Base-by-base conservation (phyloP, 164 flowering plant species). In the Stephania japonica region DNA sequence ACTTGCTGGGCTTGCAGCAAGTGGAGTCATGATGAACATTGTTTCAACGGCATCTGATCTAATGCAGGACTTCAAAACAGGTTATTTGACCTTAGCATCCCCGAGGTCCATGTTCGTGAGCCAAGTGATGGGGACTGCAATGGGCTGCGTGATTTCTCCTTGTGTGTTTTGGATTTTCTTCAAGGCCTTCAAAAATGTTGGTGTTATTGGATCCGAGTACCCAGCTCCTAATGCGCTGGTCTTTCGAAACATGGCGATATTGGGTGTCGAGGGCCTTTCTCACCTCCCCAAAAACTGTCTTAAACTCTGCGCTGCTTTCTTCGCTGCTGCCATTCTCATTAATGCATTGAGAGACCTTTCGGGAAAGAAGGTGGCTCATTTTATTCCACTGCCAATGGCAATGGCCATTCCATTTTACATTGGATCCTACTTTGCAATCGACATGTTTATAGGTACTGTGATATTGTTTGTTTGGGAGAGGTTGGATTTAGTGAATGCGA, bases 391-490 rank as follows among this genome's bases (percentile, higher is more conserved):
- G 23, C 86, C 87, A 0, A 85, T 86, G 87, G 82, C 84, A 65
- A 80, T 85, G 87, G 89, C 89, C 0, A 85, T 85, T 1, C 89
- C 87, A 1, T 85, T 86, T 75, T 86, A 85, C 47, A 68, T 86
- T 0, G 87, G 89, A 0, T 72, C 76, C 0, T 86, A 82, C 68
- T 86, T 86, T 32, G 78, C 81, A 8, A 83, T 86, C 5, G 86
- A 84, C 73, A 87, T 87, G 90, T 87, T 87, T 21, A 50, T 85
- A 14, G 90, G 88, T 19, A 87, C 87, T 77, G 68, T 85, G 83
- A 83, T 87, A 6, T 73, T 85, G 5, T 83, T 78, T 68, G 6
- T 80, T 11, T 87, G 90, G 90, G 63, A 74, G 78, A 71, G 32
- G 74, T 67, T 19, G 23, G 67, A 84, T 77, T 81, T 72, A 76